Percentiles rank a stretch among this genome's conserved stretches.
phyloP scores from a whole-genome alignment of 768 basidiomycete genomes.

The Amanita phalloides region DNA sequence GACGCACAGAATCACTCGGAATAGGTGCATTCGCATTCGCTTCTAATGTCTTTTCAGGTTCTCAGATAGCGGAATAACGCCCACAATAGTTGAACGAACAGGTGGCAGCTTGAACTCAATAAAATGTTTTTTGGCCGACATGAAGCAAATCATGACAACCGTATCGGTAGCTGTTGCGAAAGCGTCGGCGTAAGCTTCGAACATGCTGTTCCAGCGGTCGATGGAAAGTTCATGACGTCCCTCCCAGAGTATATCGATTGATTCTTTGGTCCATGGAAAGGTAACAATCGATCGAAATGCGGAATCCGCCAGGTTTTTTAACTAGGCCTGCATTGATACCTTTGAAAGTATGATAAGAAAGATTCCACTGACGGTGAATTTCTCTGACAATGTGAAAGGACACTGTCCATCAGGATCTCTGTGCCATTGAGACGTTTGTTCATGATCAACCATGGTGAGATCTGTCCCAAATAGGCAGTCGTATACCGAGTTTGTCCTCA shows the following conservation, averaged over 20 bases:
- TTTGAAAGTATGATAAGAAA: neutral
- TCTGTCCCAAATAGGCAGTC: slow-evolving; percentile 20
- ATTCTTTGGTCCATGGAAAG: slow-evolving; percentile 35
- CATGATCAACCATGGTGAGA: neutral
- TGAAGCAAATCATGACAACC: slow-evolving; percentile 27
- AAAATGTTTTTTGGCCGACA: slow-evolving; percentile 18
- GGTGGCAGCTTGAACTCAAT: slow-evolving; percentile 26
- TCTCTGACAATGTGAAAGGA: slow-evolving; percentile 31
- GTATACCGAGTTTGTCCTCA: slow-evolving; percentile 9
- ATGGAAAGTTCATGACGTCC: slow-evolving; percentile 17
- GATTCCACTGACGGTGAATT: slow-evolving; percentile 30
- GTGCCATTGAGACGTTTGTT: slow-evolving; percentile 23
- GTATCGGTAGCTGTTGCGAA: slow-evolving; percentile 35
- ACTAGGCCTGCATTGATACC: slow-evolving; percentile 12
- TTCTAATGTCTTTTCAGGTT: slow-evolving; percentile 3
- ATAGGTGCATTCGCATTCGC: slow-evolving; percentile 9
- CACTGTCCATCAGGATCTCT: slow-evolving; percentile 18
- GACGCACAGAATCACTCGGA: slow-evolving; percentile 24
- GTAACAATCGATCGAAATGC: slow-evolving; percentile 30
- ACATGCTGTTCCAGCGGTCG: slow-evolving; percentile 33
- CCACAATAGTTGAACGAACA: slow-evolving; percentile 12
- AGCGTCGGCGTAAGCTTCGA: slow-evolving; percentile 38
- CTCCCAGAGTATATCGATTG: slow-evolving; percentile 28
- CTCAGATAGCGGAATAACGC: neutral
- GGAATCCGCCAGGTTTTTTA: slow-evolving; percentile 16